Conservation (phyloP, 139 green algal genomes). For the Edaphochlamys debaryana region DNA sequence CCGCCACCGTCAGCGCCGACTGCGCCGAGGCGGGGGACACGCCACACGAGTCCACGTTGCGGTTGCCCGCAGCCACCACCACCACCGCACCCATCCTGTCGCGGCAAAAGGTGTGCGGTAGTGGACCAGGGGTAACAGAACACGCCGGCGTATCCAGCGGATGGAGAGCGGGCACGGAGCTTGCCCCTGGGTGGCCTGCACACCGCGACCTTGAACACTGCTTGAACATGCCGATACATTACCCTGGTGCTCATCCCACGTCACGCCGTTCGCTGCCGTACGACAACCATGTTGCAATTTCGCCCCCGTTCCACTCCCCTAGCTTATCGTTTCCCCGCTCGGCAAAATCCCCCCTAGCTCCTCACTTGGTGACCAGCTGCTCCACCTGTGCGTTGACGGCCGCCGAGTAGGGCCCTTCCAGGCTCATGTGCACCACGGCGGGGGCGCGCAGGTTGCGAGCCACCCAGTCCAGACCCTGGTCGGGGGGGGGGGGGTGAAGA, state of each 20-base stretch:
- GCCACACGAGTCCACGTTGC: constrained; percentile 40
- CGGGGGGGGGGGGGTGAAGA: background rate
- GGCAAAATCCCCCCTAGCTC: too few species aligned
- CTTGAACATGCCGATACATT: too few species aligned
- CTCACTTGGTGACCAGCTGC: constrained; percentile 47
- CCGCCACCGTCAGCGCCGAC: constrained; percentile 54
- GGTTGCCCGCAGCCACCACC: constrained; percentile 61
- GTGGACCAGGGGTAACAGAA: background rate
- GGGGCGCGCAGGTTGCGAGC: constrained; percentile 62
- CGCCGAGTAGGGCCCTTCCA: constrained; percentile 63
- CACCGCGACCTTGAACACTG: too few species aligned
- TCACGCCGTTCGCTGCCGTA: too few species aligned
- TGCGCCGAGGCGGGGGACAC: constrained; percentile 45
- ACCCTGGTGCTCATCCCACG: too few species aligned
- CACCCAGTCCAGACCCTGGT: constrained; percentile 76
- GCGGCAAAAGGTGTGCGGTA: constrained; percentile 47
- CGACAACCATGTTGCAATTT: too few species aligned
- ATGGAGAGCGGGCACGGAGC: too few species aligned
- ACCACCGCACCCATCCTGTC: constrained; percentile 39
- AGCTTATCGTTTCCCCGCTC: too few species aligned
- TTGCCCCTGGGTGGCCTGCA: too few species aligned
- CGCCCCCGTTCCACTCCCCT: too few species aligned
- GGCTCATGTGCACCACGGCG: constrained; percentile 72
- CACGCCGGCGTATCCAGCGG: too few species aligned
- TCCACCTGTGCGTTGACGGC: constrained; percentile 68